Evolutionary conservation across 441 rosid genomes (phyloP).

Genomic region (Populus tomentosa): DNA sequence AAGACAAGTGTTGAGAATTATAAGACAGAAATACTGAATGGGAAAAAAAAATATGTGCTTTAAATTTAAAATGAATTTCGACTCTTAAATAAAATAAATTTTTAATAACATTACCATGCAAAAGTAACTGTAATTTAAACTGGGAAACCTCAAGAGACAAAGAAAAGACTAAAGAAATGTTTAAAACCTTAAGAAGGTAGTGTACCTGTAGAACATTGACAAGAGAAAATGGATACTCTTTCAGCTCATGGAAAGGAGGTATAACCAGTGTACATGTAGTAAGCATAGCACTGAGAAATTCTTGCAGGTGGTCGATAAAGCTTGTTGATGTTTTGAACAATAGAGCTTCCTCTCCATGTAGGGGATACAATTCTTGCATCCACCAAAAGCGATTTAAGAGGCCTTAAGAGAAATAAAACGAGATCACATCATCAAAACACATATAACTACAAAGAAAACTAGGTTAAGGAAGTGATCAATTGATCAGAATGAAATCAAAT

Average conservation of each 20-base stretch:
- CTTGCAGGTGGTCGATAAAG: constrained; percentile 93
- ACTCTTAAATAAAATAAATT: neutral
- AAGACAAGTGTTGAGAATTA: neutral
- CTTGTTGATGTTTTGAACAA: constrained; percentile 85
- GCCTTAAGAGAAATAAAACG: constrained; percentile 40
- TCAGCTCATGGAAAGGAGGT: constrained; percentile 59
- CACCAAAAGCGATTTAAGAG: constrained; percentile 80
- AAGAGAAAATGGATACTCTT: constrained; percentile 42
- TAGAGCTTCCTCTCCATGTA: constrained; percentile 48
- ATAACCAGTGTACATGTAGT: constrained; percentile 55
- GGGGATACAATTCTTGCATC: constrained; percentile 84
- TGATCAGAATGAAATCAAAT: neutral
- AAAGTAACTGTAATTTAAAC: neutral
- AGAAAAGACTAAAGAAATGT: neutral
- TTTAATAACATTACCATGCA: too few species aligned
- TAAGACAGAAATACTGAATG: neutral
- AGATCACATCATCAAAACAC: constrained; percentile 17
- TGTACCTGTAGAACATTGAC: constrained; percentile 67
- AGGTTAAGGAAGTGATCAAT: neutral
- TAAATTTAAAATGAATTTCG: neutral
- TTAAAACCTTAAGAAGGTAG: neutral
- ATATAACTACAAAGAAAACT: constrained; percentile 6
- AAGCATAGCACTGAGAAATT: constrained; percentile 72
- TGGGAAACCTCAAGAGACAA: constrained; percentile 1
- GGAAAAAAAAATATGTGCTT: neutral